Evolutionary conservation across 305 asterid genomes (phyloP).

Genomic region (Fraxinus greggii): DNA sequence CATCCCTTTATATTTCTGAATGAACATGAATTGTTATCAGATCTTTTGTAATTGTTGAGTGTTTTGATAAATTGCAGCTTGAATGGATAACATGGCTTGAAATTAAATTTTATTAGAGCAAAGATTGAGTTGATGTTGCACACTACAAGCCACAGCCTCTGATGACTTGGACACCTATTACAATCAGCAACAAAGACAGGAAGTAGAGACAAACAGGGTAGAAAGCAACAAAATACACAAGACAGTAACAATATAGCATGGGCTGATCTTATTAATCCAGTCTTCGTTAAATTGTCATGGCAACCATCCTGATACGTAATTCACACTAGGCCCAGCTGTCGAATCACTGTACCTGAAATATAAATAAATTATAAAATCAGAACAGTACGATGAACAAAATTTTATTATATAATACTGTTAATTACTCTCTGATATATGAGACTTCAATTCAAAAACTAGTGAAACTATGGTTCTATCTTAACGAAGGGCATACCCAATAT

Average conservation of each 20-base stretch:
- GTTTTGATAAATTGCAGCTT: neutral
- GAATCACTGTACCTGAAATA: neutral
- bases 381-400: neutral
- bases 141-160: neutral
- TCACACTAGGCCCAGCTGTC: neutral
- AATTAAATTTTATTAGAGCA: neutral
- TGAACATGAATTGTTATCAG: neutral
- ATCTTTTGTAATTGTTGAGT: neutral
- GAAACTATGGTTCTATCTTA: neutral
- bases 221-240: neutral
- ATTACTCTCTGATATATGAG: neutral
- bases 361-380: neutral
- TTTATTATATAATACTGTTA: neutral
- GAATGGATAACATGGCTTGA: neutral
- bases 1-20: neutral
- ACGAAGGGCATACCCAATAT: conserved; percentile 59
- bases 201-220: neutral
- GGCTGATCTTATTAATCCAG: neutral
- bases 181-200: neutral
- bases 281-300: neutral
- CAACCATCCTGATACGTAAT: neutral
- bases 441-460: neutral
- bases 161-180: neutral
- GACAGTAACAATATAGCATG: neutral
- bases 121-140: neutral